Base-by-base conservation (phyloP, 257 asterid species). In the Penstemon newberryi region DNA sequence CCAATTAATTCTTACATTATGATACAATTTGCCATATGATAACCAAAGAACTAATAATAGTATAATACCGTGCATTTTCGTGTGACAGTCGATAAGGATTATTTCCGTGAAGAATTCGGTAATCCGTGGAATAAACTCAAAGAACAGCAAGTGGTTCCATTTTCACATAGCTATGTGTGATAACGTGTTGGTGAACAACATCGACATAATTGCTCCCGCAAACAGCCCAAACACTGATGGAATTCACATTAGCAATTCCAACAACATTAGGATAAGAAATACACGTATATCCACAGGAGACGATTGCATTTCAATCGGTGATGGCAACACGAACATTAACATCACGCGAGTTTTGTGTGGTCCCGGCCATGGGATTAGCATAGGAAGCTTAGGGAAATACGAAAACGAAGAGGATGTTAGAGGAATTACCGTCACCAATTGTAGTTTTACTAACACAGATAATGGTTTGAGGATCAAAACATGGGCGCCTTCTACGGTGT, bases 181-280 rank as follows among this genome's bases (percentile, higher is more conserved):
- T 3, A 59, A 70, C 37, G 36, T 80, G 11, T 7, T 47, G 7
- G 8, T 80, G 13, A 5, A 6, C 54, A 25, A 54, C 19, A 36
- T 80, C 12, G 2, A 4, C 4, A 15, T 78, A 7, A 6, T n/a
- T 1, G 81, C 85, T 6, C 85, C 83, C 0, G 55, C 0, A 33
- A 4, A 74, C 5, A 81, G 85, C 70, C 73, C 80, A 10, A 80
- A 80, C 85, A 80, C 85, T 0, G 82, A 80, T 18, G 85, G 85
- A 0, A 57, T 81, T 66, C 85, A 81, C 76, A 4, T 81, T 1
- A 67, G 45, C 4, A 42, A 7, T 12, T 80, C 82, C 42, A 33
- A 25, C 46, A 6, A 4, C 3, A 9, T 80, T 9, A 73, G 3
- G 5, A 54, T 80, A 42, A 18, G 13, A 0, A 44, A 52, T 3